Evolutionary conservation across 108 stramenopile species (phyloP).

Genomic region (Parietichytrium sp.): DNA sequence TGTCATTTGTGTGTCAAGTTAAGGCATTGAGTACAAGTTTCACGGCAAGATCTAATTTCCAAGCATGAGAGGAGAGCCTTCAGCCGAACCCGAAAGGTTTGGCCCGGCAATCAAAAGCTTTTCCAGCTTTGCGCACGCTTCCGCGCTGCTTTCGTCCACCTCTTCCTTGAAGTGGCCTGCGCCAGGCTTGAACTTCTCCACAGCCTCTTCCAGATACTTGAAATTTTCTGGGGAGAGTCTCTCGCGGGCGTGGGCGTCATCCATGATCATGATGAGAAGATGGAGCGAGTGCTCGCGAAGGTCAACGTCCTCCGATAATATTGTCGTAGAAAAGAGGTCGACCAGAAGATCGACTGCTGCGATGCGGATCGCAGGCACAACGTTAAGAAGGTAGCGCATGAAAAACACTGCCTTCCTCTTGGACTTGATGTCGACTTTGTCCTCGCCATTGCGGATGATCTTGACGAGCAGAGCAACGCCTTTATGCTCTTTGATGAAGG

Average conservation of each 20-base stretch:
- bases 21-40: too few species aligned
- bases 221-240: neutral
- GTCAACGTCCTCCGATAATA: conserved; percentile 17
- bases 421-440: neutral
- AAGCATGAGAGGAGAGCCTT: too few species aligned
- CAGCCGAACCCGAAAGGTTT: too few species aligned
- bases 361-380: conserved; percentile 9
- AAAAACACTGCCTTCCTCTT: conserved; percentile 18
- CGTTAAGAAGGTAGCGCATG: neutral
- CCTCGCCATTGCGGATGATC: neutral
- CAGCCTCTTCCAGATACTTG: too few species aligned
- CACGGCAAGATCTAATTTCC: too few species aligned
- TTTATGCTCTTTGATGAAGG: conserved; percentile 27
- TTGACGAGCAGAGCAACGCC: conserved; percentile 13
- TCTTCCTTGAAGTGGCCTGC: too few species aligned
- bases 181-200: too few species aligned
- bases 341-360: neutral
- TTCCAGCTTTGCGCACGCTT: too few species aligned
- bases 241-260: conserved; percentile 27
- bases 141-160: too few species aligned
- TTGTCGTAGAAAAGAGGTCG: neutral
- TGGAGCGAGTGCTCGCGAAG: neutral
- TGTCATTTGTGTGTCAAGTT: too few species aligned
- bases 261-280: neutral
- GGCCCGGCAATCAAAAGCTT: too few species aligned